Percentiles rank a stretch among this genome's conserved stretches.
These are phyloP conservation scores for Phylloporus rhodoxanthus DNA, from an alignment of 768 basidiomycete species.

Conservation along the genomic window DNA sequence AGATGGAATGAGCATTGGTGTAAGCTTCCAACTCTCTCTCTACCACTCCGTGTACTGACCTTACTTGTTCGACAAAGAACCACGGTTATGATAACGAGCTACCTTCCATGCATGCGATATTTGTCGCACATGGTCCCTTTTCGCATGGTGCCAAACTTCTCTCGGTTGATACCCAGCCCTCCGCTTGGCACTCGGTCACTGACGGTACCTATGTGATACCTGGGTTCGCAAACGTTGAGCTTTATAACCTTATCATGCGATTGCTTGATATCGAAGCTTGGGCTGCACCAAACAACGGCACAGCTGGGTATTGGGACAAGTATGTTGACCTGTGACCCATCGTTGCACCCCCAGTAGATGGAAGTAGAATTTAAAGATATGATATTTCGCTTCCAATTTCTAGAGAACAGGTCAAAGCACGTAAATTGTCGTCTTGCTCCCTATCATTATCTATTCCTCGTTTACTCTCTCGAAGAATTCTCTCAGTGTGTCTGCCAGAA, in stretches of 20 bases:
- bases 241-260: slow-evolving; percentile 78
- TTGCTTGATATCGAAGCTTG: slow-evolving; percentile 57
- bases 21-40: slow-evolving; percentile 35
- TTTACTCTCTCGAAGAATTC: slow-evolving; percentile 88
- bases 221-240: slow-evolving; percentile 78
- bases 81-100: slow-evolving; percentile 88
- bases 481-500: slow-evolving; percentile 79
- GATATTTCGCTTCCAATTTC: not conserved
- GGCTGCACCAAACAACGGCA: slow-evolving; percentile 69
- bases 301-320: slow-evolving; percentile 75
- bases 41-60: not conserved
- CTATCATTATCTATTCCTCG: slow-evolving; percentile 39
- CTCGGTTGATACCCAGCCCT: slow-evolving; percentile 5
- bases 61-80: slow-evolving; percentile 43
- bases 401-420: not conserved
- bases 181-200: slow-evolving; percentile 57
- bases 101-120: slow-evolving; percentile 78
- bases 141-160: slow-evolving; percentile 59
- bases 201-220: slow-evolving; percentile 62
- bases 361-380: not conserved
- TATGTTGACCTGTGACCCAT: slow-evolving; percentile 40
- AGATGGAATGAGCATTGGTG: slow-evolving; percentile 66
- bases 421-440: not conserved
- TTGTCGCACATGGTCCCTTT: slow-evolving; percentile 90
- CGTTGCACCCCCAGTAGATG: not conserved